Evolutionary conservation across 371 early-diverging fungal genomes (phyloP).

Genomic region (Apophysomyces variabilis): DNA sequence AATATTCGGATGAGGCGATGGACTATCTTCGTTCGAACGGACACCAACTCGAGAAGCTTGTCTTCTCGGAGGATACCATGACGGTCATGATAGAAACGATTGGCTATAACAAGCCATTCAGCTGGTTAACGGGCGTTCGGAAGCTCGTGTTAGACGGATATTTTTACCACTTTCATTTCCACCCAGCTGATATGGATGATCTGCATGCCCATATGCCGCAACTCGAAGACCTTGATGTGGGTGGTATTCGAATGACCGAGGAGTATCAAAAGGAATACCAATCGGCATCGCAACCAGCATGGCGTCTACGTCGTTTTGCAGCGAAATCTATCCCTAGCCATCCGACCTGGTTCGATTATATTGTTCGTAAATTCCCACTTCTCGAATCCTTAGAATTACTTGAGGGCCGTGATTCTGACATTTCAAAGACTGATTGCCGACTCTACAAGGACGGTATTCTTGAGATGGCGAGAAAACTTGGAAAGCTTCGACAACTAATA

Average conservation of each 20-base stretch:
- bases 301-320: background rate
- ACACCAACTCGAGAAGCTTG: background rate
- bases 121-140: background rate
- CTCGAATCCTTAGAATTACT: background rate
- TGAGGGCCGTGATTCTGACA: too few species aligned
- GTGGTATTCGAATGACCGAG: background rate
- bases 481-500: too few species aligned
- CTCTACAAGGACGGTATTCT: too few species aligned
- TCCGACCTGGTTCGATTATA: background rate
- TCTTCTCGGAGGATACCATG: background rate
- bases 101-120: background rate
- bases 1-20: background rate
- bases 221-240: background rate
- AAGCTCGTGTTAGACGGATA: background rate
- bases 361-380: background rate
- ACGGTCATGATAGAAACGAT: background rate
- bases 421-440: too few species aligned
- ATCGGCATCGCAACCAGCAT: background rate
- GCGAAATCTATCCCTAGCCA: background rate
- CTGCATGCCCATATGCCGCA: background rate
- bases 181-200: background rate
- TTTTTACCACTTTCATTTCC: background rate
- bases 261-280: background rate
- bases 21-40: background rate
- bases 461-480: too few species aligned